A percentile compares a stretch with the other conserved stretches of the same genome.
Conservation (phyloP, 1,284 basidiomycete genomes). For the Leucoagaricus sp. region DNA sequence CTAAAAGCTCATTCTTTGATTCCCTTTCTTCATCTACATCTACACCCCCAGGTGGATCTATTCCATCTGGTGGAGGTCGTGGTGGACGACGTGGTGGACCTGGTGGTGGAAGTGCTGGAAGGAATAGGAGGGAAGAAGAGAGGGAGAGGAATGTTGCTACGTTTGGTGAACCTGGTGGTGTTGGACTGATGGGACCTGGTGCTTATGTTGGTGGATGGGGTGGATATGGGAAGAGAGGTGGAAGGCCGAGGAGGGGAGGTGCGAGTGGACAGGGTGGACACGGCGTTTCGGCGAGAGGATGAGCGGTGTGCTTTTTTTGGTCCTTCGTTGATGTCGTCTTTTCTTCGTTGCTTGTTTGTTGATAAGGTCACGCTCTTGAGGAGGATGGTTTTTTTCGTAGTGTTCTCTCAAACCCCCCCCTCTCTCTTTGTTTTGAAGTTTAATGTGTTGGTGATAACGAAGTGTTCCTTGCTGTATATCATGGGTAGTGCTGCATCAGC, state of each 20-base stretch:
- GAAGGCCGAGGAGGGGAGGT: constrained; percentile 30
- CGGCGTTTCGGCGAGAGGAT: constrained; percentile 4
- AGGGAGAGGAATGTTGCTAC: constrained; percentile 78
- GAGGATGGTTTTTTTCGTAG: neutral
- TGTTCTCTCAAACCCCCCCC: too few relatives aligned
- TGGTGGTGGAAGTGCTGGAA: constrained; percentile 51
- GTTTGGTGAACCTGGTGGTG: constrained; percentile 79
- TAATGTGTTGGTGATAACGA: too few relatives aligned
- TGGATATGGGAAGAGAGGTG: constrained; percentile 41
- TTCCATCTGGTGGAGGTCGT: constrained; percentile 32
- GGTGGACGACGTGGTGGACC: constrained; percentile 44
- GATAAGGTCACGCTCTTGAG: neutral
- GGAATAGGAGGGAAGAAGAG: constrained; percentile 76
- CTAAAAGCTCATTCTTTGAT: constrained; percentile 77
- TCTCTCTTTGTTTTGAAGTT: too few relatives aligned
- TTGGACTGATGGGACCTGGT: constrained; percentile 69
- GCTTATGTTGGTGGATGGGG: constrained; percentile 52
- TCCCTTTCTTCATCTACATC: constrained; percentile 62
- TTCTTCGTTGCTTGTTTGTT: neutral
- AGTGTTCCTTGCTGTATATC: too few relatives aligned
- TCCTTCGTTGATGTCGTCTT: neutral
- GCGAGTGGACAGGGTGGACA: constrained; percentile 16
- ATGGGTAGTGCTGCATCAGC: too few relatives aligned
- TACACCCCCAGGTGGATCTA: constrained; percentile 22
- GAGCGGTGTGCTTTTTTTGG: neutral